Base-by-base conservation (phyloP, 2,329 filamentous ascomycete species). In the Fusarium siculi region DNA sequence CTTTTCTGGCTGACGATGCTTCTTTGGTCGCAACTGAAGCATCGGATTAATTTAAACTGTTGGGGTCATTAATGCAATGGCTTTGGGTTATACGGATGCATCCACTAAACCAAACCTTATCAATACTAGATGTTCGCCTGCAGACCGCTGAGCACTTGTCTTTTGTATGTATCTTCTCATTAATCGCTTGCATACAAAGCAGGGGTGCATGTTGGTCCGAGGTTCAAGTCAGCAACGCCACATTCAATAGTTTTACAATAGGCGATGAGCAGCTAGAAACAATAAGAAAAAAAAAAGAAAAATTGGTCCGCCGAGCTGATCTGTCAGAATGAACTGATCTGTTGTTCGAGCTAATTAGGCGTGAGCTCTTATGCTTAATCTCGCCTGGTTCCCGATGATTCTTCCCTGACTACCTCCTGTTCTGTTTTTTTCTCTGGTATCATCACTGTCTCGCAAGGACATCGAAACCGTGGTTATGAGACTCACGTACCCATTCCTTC, bases 1-100 rank as follows among this genome's bases (percentile, higher is more conserved):
- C 30, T 0, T 50, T 50, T 19, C n/a, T 34, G 15, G 47, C 30
- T 16, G 47, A 50, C 2, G 30, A 50, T 34, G 47, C 47, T 34
- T 19, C 16, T 16, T 23, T 50, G 30, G 16, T 23, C 3, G 30
- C 15, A 9, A 50, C 4, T 23, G 30, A 23, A 2, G 16, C 30
- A 18, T 50, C 28, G 16, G n/a, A 34, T 23, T 50, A 34, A 6
- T 19, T 28, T 6, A 4, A n/a, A 16, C 19, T n/a, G 9, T 47
- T 3, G 10, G 7, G 5, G n/a, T 1, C 4, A 9, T 19, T 1
- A 6, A 14, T 19, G 4, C 4, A 7, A 14, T 4, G 18, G 23
- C 1, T 19, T 19, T 14, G 4, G 6, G 11, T 12, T 9, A 5
- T 4, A 19, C 23, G 23, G 23, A 25, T 25, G 5, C 19, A 0